Evolutionary conservation across 169 alveolate genomes (phyloP).

Genomic region (Eimeria brunetti): DNA sequence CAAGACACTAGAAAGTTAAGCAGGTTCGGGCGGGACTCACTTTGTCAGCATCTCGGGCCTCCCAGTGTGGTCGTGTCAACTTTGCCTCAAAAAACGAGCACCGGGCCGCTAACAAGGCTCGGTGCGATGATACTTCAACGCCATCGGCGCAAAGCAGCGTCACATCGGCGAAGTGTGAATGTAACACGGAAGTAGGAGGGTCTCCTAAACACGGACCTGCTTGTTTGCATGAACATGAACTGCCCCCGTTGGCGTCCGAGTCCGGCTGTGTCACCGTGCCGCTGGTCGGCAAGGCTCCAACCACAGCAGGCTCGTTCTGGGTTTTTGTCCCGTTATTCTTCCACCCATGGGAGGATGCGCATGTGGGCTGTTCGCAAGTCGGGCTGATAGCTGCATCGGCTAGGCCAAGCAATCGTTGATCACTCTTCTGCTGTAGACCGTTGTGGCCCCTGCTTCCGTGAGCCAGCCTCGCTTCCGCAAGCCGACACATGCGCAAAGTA

Average conservation of each 20-base stretch:
- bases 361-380: background rate
- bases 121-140: constrained; percentile 64
- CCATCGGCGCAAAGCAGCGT: constrained; percentile 73
- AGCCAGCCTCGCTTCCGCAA: constrained; percentile 11
- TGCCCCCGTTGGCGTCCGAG: background rate
- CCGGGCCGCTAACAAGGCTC: constrained; percentile 78
- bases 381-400: constrained; percentile 4
- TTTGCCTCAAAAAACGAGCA: constrained; percentile 77
- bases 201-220: background rate
- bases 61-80: constrained; percentile 75
- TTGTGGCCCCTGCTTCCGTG: background rate
- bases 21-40: background rate
- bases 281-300: background rate
- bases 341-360: background rate
- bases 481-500: constrained; percentile 48
- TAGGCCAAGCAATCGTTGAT: constrained; percentile 38
- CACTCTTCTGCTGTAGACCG: background rate
- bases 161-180: constrained; percentile 66
- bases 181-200: constrained; percentile 29
- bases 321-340: background rate
- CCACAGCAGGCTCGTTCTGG: background rate
- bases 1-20: background rate
- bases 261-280: background rate
- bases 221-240: background rate
- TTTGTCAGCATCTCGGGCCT: constrained; percentile 37